Conservation (phyloP, 2,329 filamentous ascomycete genomes). For the Fusarium goolgardi region DNA sequence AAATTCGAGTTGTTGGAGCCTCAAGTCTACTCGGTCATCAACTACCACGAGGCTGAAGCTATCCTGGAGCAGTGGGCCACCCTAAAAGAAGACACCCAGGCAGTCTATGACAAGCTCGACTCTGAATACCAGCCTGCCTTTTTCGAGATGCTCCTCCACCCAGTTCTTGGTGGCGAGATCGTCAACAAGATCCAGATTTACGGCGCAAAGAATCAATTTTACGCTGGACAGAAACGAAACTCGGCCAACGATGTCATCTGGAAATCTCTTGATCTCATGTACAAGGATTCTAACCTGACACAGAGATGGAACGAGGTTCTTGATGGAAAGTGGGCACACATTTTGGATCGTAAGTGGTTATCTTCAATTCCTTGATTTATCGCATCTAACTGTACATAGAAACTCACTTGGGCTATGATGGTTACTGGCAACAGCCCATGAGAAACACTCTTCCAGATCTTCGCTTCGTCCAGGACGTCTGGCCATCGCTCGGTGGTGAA, state of each 20-base stretch:
- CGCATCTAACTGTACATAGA: conserved; percentile 44
- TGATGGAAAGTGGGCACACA: conserved; percentile 36
- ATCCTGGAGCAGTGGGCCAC: conserved; percentile 65
- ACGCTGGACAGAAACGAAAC: conserved; percentile 67
- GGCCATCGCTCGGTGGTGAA: conserved; percentile 61
- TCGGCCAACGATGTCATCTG: conserved; percentile 59
- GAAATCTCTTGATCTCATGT: conserved; percentile 35
- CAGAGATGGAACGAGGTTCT: conserved; percentile 38
- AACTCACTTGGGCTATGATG: conserved; percentile 66
- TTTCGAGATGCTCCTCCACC: conserved; percentile 71
- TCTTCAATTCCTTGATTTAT: accelerated
- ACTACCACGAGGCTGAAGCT: conserved; percentile 69
- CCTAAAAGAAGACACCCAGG: conserved; percentile 58
- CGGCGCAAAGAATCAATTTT: conserved; percentile 63
- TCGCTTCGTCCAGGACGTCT: conserved; percentile 61
- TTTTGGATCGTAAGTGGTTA: conserved; percentile 28
- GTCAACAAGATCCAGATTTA: conserved; percentile 62
- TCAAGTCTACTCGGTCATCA: conserved; percentile 66
- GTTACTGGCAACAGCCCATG: conserved; percentile 77
- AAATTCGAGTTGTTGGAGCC: conserved; percentile 71
- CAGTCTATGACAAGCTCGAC: conserved; percentile 58
- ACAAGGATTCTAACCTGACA: conserved; percentile 34
- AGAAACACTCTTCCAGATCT: conserved; percentile 70
- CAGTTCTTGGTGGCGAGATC: conserved; percentile 67
- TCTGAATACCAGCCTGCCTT: conserved; percentile 62